Evolutionary conservation across 805 yeast species (phyloP), one percentile per base, ranked within the genome.

Genomic region (Zygoascus ofunaensis): DNA sequence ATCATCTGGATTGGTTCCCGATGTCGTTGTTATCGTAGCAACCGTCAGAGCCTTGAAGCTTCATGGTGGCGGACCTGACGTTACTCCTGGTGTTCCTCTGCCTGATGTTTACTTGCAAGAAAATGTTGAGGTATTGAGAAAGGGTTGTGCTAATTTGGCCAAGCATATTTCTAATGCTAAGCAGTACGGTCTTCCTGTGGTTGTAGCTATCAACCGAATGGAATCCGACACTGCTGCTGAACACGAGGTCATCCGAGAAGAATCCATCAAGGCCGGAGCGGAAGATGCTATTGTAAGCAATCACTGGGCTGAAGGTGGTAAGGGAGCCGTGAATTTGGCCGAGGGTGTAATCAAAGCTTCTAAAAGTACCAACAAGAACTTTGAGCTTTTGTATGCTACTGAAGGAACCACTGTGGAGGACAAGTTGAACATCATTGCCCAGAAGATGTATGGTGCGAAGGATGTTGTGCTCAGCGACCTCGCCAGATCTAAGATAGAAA

Each of bases 31-130:
- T 37, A 77, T 90, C 56, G 97, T 90, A 47, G 96, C 97, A 33
- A 90, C 97, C 28, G 92, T 90, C 2, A 75, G 97, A 61, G 97
- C 97, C n/a, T 77, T 90, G 65, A 90, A 90, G 67, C 78, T 86
- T 45, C 97, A 90, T 61, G 97, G 97, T 49, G 97, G 97, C 51
- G 97, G 94, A 41, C 89, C 97, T 15, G 95, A 86, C 56, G 97
- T 90, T 49, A 86, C 86, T 60, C 95, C 97, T 15, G 97, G 97
- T 48, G 82, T 79, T 55, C 74, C 87, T 34, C 73, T 90, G 55
- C 95, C 97, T 30, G 71, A 69, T 32, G 96, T 76, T 57, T 90
- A 90, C 68, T 68, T 76, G 37, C 72, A 77, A 50, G 96, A 89
- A 68, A 82, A 87, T 64, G 76, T 83, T 45, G 95, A 82, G 32